Conservation (phyloP, 306 rosid genomes). For the Citrullus amarus region DNA sequence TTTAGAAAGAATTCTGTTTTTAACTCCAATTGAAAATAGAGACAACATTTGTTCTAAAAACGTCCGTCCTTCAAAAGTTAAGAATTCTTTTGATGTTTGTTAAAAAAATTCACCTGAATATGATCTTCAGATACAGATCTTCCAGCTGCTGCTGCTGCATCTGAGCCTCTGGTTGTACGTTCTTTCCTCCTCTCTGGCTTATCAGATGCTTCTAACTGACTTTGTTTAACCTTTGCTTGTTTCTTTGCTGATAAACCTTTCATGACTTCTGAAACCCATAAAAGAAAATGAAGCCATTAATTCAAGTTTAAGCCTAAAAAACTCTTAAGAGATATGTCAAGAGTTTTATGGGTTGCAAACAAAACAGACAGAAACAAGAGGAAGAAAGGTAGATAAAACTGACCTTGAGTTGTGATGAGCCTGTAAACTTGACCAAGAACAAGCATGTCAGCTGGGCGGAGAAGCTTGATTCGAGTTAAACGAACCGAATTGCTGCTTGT, state of each 20-base stretch:
- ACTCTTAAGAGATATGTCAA: neutral
- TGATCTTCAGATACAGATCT: slow-evolving; percentile 1
- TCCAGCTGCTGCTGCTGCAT: slow-evolving; percentile 8
- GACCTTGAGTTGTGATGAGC: slow-evolving; percentile 80
- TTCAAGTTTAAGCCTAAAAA: neutral
- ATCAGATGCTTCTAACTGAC: slow-evolving; percentile 8
- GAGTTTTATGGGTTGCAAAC: neutral
- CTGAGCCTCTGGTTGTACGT: neutral
- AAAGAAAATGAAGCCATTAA: neutral
- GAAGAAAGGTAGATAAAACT: slow-evolving; percentile 12
- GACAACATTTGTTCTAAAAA: neutral
- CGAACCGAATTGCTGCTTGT: slow-evolving; percentile 37
- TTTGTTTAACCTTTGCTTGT: slow-evolving; percentile 13
- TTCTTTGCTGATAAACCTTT: slow-evolving; percentile 15
- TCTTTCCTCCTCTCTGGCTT: slow-evolving; percentile 2
- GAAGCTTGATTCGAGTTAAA: slow-evolving; percentile 84
- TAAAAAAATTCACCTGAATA: slow-evolving; percentile 5
- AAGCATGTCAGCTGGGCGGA: slow-evolving; percentile 79
- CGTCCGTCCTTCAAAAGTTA: neutral
- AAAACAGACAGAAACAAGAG: neutral
- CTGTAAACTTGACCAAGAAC: slow-evolving; percentile 92
- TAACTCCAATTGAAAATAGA: neutral
- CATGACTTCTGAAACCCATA: slow-evolving; percentile 10
- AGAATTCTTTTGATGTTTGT: neutral
- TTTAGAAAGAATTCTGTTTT: neutral